These are phyloP conservation scores for Aspergillus proliferans DNA, from an alignment of 2,329 filamentous ascomycete genomes.

Conservation along the genomic window DNA sequence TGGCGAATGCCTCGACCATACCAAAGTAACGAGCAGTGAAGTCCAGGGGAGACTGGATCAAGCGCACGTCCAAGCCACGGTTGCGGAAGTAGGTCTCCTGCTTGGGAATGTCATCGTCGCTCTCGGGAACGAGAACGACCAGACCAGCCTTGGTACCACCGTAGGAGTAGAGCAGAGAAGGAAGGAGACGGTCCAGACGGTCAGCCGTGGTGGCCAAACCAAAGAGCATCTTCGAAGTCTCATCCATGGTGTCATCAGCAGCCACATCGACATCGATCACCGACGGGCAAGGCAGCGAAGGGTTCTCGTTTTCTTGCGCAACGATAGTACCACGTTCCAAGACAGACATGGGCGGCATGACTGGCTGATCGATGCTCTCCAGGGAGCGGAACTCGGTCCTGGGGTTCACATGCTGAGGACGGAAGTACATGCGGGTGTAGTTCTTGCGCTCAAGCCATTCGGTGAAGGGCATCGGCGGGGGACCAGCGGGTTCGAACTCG, in stretches of 20 bases:
- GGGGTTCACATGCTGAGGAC: conserved; percentile 30
- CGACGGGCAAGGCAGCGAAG: conserved; percentile 32
- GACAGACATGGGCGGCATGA: conserved; percentile 32
- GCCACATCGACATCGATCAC: conserved; percentile 37
- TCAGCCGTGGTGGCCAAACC: conserved; percentile 40
- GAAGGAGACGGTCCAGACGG: conserved; percentile 34
- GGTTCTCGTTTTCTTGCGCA: conserved; percentile 25
- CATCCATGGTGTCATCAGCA: conserved; percentile 32
- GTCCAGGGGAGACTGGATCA: conserved; percentile 34
- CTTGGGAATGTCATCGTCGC: conserved; percentile 32
- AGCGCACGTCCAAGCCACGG: conserved; percentile 35
- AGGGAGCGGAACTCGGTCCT: conserved; percentile 34
- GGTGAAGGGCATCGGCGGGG: conserved; percentile 31
- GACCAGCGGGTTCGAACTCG: conserved; percentile 27
- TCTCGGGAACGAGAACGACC: conserved; percentile 37
- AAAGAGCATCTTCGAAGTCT: conserved; percentile 37
- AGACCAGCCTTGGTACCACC: conserved; percentile 36
- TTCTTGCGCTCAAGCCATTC: conserved; percentile 41
- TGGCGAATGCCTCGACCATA: conserved; percentile 35
- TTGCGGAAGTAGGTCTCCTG: conserved; percentile 39
- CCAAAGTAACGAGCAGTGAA: conserved; percentile 41
- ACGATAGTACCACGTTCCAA: conserved; percentile 36
- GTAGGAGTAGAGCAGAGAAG: conserved; percentile 38
- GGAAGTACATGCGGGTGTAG: conserved; percentile 39
- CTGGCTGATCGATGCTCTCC: conserved; percentile 32